Evolutionary conservation across 192 early-diverging fungal genomes (phyloP), one percentile per base, ranked within the genome.

Genomic region (Backusella liffmaniae): DNA sequence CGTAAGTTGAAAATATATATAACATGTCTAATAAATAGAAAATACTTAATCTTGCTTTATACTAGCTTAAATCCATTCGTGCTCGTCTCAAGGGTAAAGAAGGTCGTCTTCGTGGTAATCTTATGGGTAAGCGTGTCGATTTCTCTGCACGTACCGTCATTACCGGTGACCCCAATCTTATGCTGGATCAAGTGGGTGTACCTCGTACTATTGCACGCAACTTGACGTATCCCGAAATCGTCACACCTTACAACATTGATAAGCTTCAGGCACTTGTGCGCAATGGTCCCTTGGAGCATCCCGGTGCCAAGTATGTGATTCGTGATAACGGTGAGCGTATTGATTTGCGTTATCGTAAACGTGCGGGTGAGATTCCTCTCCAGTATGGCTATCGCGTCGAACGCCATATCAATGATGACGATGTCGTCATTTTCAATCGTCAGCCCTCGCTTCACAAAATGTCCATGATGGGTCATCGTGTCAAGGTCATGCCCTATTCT

Each of bases 111-210:
- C 96, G 98, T 86, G 96, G 96, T 70, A 99, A 99, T 83, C 85
- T 99, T 85, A 99, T 99, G 98, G 98, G 98, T 69, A 99, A 99
- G 83, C 95, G 98, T 86, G 97, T 99, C 2, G 98, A 98, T 84
- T 99, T 98, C 84, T 98, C 96, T 34, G 97, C 98, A 0, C 94
- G 98, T 85, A 99, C 97, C 4, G 98, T 99, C 65, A 98, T 99
- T 84, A 99, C 98, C 7, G 98, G 98, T 73, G 98, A 99, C 79
- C 97, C 98, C 23, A 97, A 98, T 80, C 85, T 99, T 49, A 93
- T 92, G n/a, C 93, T 99, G 49, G 98, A 99, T 84, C 92, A 99
- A 84, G 98, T 99, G 56, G 98, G 98, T 49, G 98, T 99, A 1
- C 98, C 98, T 10, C 93, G 96, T 65, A 94, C 91, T 82, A 99